Evolutionary conservation across 768 basidiomycete species (phyloP), one percentile per base, ranked within the genome.

Genomic region (Lentinula raphanica): DNA sequence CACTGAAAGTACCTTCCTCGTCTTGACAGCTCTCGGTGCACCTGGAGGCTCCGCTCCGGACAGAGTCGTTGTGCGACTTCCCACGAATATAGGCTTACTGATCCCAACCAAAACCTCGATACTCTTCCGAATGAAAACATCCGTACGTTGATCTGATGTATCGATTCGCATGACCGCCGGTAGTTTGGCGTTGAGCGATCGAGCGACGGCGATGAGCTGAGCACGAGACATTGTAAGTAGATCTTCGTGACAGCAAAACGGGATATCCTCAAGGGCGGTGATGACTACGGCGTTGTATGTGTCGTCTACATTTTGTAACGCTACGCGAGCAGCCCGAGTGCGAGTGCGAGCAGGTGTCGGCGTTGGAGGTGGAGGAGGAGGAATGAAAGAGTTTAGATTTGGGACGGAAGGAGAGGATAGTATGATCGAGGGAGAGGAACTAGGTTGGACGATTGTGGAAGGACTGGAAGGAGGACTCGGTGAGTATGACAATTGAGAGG

Each of bases 171-270:
- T 66, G 0, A 71, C 75, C 42, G 56, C 65, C 2, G 88, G 87
- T 1, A 89, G 74, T 36, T 77, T 79, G 13, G 65, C 72, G 66
- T 90, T 90, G 46, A 90, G 75, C 8, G 72, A 62, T 15, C 63
- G 61, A 4, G 85, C 87, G 15, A 85, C 85, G 0, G 57, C 67
- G 46, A 83, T 65, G 44, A 90, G 80, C 59, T 81, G 73, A 1
- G 67, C 45, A 40, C 80, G 81, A 3, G 79, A 63, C 88, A 90
- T 88, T 1, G 79, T 76, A 55, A 88, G 64, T 40, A 89, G 76
- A 62, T 90, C 87, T 59, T 87, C 85, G 65, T 90, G 86, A 68
- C 86, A 88, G 69, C 85, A 86, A 71, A 89, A 90, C 0, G 87
- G 87, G 9, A 79, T 72, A 23, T 68, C 69, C 40, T 77, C 72